Conservation (phyloP, 768 basidiomycete genomes). For the Suillus subalutaceus region DNA sequence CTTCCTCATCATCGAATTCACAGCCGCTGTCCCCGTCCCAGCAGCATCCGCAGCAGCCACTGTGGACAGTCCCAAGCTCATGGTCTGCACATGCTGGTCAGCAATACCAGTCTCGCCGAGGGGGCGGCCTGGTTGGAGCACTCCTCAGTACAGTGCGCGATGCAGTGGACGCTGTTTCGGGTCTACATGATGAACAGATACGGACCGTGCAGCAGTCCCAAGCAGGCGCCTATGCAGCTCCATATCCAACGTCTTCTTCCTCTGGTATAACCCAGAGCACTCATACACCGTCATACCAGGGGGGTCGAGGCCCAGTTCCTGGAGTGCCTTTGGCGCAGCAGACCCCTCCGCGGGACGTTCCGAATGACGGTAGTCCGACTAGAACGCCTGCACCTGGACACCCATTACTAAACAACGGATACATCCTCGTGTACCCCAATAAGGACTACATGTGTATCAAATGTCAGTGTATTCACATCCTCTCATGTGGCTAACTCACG, state of each 20-base stretch:
- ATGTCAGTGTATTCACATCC: slow-evolving; percentile 46
- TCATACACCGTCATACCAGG: slow-evolving; percentile 20
- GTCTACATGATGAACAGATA: slow-evolving; percentile 23
- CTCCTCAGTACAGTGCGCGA: slow-evolving; percentile 31
- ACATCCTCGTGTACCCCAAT: slow-evolving; percentile 67
- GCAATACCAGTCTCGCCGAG: slow-evolving; percentile 14
- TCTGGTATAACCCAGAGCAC: neutral
- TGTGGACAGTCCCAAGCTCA: slow-evolving; percentile 8
- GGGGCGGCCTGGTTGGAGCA: slow-evolving; percentile 29
- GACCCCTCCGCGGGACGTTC: slow-evolving; percentile 15
- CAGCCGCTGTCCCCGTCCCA: slow-evolving; percentile 16
- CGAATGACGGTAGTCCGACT: slow-evolving; percentile 67
- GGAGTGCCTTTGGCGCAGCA: slow-evolving; percentile 6
- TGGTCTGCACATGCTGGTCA: slow-evolving; percentile 13
- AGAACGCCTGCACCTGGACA: slow-evolving; percentile 63
- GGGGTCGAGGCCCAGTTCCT: neutral
- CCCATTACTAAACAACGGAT: slow-evolving; percentile 63
- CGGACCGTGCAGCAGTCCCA: slow-evolving; percentile 19
- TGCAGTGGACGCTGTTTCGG: slow-evolving; percentile 32
- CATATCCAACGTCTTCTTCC: slow-evolving; percentile 14
- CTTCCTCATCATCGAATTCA: slow-evolving; percentile 6
- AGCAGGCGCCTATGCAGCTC: slow-evolving; percentile 22
- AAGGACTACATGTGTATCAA: slow-evolving; percentile 62
- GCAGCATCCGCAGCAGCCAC: slow-evolving; percentile 19
- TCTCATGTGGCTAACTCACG: slow-evolving; percentile 1